phyloP scores from a whole-genome alignment of 78 protist species.

The Goniomonas avonlea region DNA sequence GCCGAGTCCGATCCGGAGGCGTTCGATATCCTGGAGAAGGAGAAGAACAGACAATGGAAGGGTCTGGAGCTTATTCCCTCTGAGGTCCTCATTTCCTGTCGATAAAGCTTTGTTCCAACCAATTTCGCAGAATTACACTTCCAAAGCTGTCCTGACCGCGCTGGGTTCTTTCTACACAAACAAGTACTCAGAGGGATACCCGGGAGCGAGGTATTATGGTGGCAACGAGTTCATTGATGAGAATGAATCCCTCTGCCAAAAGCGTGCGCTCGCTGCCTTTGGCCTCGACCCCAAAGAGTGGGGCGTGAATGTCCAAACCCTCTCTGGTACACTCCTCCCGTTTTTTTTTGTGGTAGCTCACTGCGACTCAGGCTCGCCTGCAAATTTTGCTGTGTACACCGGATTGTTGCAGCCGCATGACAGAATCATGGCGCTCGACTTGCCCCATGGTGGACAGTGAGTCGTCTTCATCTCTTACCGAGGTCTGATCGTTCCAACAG shows the following conservation, averaged over 20 bases:
- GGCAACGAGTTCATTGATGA: slow-evolving; percentile 65
- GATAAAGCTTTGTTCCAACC: too few relatives aligned
- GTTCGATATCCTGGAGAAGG: slow-evolving; percentile 35
- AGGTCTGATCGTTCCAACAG: too few relatives aligned
- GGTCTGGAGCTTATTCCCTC: slow-evolving; percentile 78
- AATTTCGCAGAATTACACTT: slow-evolving; percentile 58
- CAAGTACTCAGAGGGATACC: slow-evolving; percentile 79
- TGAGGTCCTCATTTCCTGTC: slow-evolving; percentile 11
- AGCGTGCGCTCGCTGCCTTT: slow-evolving; percentile 67
- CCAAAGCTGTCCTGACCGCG: slow-evolving; percentile 59
- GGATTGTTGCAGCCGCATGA: slow-evolving; percentile 71
- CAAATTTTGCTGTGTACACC: slow-evolving; percentile 71
- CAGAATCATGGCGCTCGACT: slow-evolving; percentile 67
- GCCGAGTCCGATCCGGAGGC: slow-evolving; percentile 57
- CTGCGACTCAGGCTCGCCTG: slow-evolving; percentile 66
- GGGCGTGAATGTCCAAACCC: slow-evolving; percentile 88
- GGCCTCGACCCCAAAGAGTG: slow-evolving; percentile 56
- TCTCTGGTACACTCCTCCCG: slow-evolving; percentile 31
- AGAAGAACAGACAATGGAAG: slow-evolving; percentile 50
- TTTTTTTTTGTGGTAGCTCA: neutral
- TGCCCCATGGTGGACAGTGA: slow-evolving; percentile 64
- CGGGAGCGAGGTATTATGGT: slow-evolving; percentile 61
- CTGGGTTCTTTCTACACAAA: slow-evolving; percentile 71
- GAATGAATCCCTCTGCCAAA: slow-evolving; percentile 37
- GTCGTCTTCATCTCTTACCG: too few relatives aligned